A percentile compares a stretch with the other conserved stretches of the same genome.
phyloP scores from a whole-genome alignment of 2,329 filamentous ascomycete species.

The Escovopsis sp. region DNA sequence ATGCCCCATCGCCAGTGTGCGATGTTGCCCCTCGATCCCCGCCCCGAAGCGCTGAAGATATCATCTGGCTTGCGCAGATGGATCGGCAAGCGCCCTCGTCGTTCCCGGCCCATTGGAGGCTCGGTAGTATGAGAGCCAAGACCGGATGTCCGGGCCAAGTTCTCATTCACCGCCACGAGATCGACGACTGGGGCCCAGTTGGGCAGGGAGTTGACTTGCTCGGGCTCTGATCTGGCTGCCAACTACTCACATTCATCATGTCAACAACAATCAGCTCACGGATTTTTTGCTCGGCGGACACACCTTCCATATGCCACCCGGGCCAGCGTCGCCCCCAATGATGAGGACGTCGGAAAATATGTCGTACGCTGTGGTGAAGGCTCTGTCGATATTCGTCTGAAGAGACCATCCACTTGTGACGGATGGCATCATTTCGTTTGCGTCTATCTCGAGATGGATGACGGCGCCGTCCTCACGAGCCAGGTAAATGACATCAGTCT shows the following conservation, averaged over 20 bases:
- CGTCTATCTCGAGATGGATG: slow-evolving; percentile 54
- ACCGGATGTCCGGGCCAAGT: slow-evolving; percentile 11
- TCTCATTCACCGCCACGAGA: slow-evolving; percentile 31
- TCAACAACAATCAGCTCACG: neutral
- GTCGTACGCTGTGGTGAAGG: slow-evolving; percentile 63
- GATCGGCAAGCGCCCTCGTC: slow-evolving; percentile 6
- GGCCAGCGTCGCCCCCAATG: slow-evolving; percentile 62
- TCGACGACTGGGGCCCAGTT: slow-evolving; percentile 50
- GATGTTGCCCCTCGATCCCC: slow-evolving; percentile 45
- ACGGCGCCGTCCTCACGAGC: slow-evolving; percentile 78
- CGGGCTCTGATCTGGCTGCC: slow-evolving; percentile 36
- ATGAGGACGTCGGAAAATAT: slow-evolving; percentile 63
- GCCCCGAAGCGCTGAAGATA: slow-evolving; percentile 53
- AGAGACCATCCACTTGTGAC: slow-evolving; percentile 45
- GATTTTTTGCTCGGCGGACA: neutral
- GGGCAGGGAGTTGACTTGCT: slow-evolving; percentile 34
- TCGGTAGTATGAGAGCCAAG: neutral
- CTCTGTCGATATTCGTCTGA: slow-evolving; percentile 62
- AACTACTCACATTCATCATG: slow-evolving; percentile 21
- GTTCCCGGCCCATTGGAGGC: slow-evolving; percentile 2
- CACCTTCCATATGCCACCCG: slow-evolving; percentile 64
- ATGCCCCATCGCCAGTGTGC: slow-evolving; percentile 57
- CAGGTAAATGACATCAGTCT: slow-evolving; percentile 69
- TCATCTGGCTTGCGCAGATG: slow-evolving; percentile 29
- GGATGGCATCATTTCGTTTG: slow-evolving; percentile 37